These are phyloP conservation scores for Paraurostyla sp. DNA, from an alignment of 73 alveolate species.

Conservation along the genomic window DNA sequence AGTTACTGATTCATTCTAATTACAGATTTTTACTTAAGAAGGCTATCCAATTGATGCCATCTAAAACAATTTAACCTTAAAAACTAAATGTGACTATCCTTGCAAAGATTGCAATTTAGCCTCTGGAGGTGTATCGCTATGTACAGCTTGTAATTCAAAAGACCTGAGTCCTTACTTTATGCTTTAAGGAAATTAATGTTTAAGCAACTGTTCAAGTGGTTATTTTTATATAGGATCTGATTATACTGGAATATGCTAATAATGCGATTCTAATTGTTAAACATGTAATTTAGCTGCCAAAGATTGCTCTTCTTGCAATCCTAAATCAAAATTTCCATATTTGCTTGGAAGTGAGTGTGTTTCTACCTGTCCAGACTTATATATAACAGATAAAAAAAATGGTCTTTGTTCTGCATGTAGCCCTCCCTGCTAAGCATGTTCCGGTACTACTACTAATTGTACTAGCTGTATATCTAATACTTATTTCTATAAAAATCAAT, in stretches of 20 bases:
- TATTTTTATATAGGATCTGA: background rate
- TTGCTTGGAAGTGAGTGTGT: background rate
- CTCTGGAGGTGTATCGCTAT: background rate
- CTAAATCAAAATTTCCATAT: slow-evolving; percentile 14
- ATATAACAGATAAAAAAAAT: background rate
- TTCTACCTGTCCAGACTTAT: background rate
- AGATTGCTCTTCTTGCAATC: slow-evolving; percentile 50
- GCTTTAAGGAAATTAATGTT: background rate
- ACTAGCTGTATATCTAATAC: slow-evolving; percentile 6
- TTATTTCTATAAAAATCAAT: background rate
- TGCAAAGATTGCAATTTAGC: slow-evolving; percentile 33
- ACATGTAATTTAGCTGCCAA: slow-evolving; percentile 46
- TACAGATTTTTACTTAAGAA: background rate
- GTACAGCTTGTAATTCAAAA: slow-evolving; percentile 38
- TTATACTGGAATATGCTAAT: slow-evolving; percentile 19
- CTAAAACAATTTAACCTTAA: background rate
- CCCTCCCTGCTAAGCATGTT: background rate
- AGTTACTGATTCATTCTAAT: background rate
- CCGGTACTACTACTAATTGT: background rate
- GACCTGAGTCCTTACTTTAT: background rate
- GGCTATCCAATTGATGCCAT: background rate
- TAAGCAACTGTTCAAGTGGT: background rate
- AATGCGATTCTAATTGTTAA: slow-evolving; percentile 61
- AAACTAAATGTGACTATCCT: slow-evolving; percentile 6
- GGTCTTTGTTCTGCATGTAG: background rate